A percentile compares a stretch with the other conserved stretches of the same genome.
These are phyloP conservation scores for Whalleya microplaca DNA, from an alignment of 2,329 filamentous ascomycete genomes.

Conservation along the genomic window DNA sequence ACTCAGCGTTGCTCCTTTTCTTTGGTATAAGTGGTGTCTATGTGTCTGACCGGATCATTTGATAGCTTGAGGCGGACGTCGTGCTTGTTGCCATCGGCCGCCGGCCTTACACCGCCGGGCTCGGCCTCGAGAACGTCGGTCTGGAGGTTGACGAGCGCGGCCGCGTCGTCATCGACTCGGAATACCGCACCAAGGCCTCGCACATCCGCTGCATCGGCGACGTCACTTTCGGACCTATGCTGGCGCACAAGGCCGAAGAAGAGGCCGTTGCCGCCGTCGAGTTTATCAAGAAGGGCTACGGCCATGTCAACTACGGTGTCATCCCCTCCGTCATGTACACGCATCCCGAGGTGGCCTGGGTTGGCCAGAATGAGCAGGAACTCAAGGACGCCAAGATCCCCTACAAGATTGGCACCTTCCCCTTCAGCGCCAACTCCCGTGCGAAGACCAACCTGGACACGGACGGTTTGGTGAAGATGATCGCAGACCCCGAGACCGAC, in stretches of 20 bases:
- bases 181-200: slow-evolving; percentile 96
- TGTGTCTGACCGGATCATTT: slow-evolving; percentile 4
- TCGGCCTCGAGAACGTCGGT: slow-evolving; percentile 92
- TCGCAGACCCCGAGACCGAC: slow-evolving; percentile 95
- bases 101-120: slow-evolving; percentile 88
- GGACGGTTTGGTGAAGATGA: slow-evolving; percentile 95
- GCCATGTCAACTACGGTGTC: slow-evolving; percentile 97
- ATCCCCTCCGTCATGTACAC: slow-evolving; percentile 99
- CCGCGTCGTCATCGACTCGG: slow-evolving; percentile 94
- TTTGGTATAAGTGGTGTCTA: slow-evolving; percentile 7
- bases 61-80: slow-evolving; percentile 86
- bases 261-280: slow-evolving; percentile 94
- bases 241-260: slow-evolving; percentile 99
- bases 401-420: slow-evolving; percentile 93
- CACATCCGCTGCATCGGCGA: slow-evolving; percentile 98
- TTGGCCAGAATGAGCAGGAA: slow-evolving; percentile 96
- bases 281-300: slow-evolving; percentile 97
- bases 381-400: slow-evolving; percentile 87
- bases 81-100: slow-evolving; percentile 97
- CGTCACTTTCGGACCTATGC: slow-evolving; percentile 96
- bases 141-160: slow-evolving; percentile 91
- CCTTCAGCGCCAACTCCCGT: slow-evolving; percentile 96
- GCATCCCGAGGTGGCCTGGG: slow-evolving; percentile 97
- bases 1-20: no score
- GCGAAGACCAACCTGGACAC: slow-evolving; percentile 98